phyloP scores from a whole-genome alignment of 2,329 filamentous ascomycete genomes.

The Hypoxylon sp. region DNA sequence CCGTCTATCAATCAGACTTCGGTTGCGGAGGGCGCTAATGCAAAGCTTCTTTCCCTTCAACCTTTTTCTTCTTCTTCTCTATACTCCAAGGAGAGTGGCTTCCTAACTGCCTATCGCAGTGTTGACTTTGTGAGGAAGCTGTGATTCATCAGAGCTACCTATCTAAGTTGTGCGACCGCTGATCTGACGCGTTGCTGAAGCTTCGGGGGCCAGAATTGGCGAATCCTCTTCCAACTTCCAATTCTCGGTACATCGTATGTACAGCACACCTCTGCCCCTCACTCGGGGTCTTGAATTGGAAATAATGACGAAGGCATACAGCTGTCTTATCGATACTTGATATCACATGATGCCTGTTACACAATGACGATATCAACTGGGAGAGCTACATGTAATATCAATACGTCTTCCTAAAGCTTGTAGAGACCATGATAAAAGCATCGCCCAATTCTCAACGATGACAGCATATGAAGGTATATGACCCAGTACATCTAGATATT shows the following conservation, averaged over 20 bases:
- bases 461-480: no score
- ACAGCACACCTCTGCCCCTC: conserved; percentile 37
- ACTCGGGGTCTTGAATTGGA: conserved; percentile 16
- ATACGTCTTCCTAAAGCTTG: no score
- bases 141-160: conserved; percentile 29
- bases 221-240: conserved; percentile 40
- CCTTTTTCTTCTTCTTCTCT: neutral
- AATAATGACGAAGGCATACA: conserved; percentile 39
- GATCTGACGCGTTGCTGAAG: conserved; percentile 23
- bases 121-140: conserved; percentile 19
- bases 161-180: conserved; percentile 33
- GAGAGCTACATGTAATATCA: no score
- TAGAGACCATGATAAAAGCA: no score
- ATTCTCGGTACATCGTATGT: conserved; percentile 25
- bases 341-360: conserved; percentile 14
- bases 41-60: conserved; percentile 23
- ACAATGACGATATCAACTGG: neutral
- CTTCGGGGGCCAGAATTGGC: conserved; percentile 39
- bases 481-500: neutral
- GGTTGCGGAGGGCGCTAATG: conserved; percentile 33
- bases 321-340: conserved; percentile 34
- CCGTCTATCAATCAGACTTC: neutral
- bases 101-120: conserved; percentile 20
- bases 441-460: no score
- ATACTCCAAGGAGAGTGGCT: conserved; percentile 9